Base-by-base conservation (phyloP, 176 grass and related monocot species). In the Rhipidocladum racemiflorum region DNA sequence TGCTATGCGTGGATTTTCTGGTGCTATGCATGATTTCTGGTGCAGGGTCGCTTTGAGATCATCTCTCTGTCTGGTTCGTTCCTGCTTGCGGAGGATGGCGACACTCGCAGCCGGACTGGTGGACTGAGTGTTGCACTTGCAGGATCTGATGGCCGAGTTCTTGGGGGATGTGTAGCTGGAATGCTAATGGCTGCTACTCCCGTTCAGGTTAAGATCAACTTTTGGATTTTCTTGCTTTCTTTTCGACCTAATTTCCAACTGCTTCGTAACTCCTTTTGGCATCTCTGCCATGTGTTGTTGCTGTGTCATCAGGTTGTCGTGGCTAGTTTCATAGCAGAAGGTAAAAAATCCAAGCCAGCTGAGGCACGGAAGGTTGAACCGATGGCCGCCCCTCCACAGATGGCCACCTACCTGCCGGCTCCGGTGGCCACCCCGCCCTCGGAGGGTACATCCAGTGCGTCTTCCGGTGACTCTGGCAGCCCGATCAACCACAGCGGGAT, bases 21-120 rank as follows among this genome's bases (percentile, higher is more conserved):
- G n/a, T 76, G 48, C 18, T 35, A 21, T 44, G 12, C 35, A 34
- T 59, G 66, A 60, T 77, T 60, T 78, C 49, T 86, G 68, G 29
- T 82, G 78, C 91, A 99, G 97, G 97, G 97, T 4, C 97, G 97
- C 15, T 99, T 96, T 64, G 97, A 99, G 89, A 93, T 99, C 74
- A 95, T 99, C 43, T 99, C 97, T 60, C 85, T 99, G 32, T 99
- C 97, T 76, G 93, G 97, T 81, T 96, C 97, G 45, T 99, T 93
- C 81, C 72, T 93, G 29, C 93, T 99, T 71, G 91, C 97, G 6
- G 92, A 99, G 85, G 97, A 99, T 70, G 91, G 97, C 65, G 89
- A 85, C 70, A 99, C 93, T 42, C 92, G 92, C 40, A 99, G 93
- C 83, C 89, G 97, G 81, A 99, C 93, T 42, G 97, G 97, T 14